Evolutionary conservation across 1,284 basidiomycete genomes (phyloP), one percentile per base, ranked within the genome.

Genomic region (Vanrija humicola): DNA sequence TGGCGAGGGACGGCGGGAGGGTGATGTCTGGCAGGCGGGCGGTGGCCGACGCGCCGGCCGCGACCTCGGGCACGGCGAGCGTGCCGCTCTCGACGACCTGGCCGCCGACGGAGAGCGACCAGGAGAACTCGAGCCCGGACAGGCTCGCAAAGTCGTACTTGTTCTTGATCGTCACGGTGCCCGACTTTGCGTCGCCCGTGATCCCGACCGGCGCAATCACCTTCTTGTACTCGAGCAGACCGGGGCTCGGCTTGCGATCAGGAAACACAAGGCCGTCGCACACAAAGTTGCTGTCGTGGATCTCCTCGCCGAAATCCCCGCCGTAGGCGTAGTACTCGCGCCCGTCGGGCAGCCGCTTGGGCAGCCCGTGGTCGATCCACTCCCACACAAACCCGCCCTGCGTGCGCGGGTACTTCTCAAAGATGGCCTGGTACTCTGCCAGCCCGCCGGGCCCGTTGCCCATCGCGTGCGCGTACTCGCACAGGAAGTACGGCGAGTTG

Each of bases 301-400:
- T 38, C 47, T 55, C 55, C 54, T 66, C 65, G 19, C 63, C 65
- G 59, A 66, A 66, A 50, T 66, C 65, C 9, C 65, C 65, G 16
- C 65, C 65, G 44, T 64, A 64, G 26, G 46, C 54, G 28, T 38
- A 66, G 54, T 56, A 63, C 38, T 21, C 12, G 18, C 21, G 28
- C 6, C 62, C 62, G 29, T 61, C 54, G 19, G 21, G 43, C 6
- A 42, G 43, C 18, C 39, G 43, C 43, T 54, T 44, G 3, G 26
- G 53, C 25, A 66, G 38, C 15, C 63, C 65, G 48, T 66, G 65
- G 55, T 66, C 65, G 34, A 66, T 66, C 65, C 65, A 66, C 45
- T 66, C 65, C 65, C 65, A 67, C 38, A 67, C 46, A 45, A 67
- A 67, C 2, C 65, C 65, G 16, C 65, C 65, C 39, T 64, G 57